Evolutionary conservation across 345 rosid species (phyloP).

Genomic region (Bruguiera parviflora): DNA sequence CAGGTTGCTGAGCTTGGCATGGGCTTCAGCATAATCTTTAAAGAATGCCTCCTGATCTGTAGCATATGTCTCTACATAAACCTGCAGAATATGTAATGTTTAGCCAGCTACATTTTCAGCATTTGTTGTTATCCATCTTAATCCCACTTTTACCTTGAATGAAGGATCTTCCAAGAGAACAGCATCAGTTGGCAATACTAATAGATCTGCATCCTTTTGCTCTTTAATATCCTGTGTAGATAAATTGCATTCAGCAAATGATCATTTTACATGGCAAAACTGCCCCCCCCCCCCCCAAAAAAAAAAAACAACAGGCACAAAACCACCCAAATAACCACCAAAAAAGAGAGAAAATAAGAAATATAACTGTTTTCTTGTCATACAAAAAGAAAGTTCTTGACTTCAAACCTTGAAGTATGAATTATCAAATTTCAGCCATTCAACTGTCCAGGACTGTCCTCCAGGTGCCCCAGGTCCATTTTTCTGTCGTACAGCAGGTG

Average conservation of each 20-base stretch:
- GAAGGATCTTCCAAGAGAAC: conserved; percentile 87
- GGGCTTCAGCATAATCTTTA: conserved; percentile 95
- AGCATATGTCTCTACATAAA: conserved; percentile 85
- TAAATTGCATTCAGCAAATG: conserved; percentile 17
- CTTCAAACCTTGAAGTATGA: conserved; percentile 87
- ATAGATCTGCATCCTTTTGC: conserved; percentile 67
- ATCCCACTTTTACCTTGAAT: conserved; percentile 61
- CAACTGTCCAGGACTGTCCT: conserved; percentile 94
- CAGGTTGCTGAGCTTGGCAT: conserved; percentile 87
- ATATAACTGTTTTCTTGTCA: background rate
- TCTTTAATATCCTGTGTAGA: conserved; percentile 68
- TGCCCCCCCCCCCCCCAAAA: background rate
- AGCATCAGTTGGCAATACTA: conserved; percentile 92
- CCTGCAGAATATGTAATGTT: conserved; percentile 39
- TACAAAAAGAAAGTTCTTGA: conserved; percentile 13
- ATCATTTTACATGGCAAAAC: background rate
- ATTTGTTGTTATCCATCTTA: background rate
- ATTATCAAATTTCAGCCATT: conserved; percentile 95
- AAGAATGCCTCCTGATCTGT: conserved; percentile 79
- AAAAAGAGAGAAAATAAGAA: background rate
- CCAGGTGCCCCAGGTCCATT: conserved; percentile 95
- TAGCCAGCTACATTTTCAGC: conserved; percentile 15
- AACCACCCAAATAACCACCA: too few relatives aligned
- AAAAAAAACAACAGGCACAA: too few relatives aligned
- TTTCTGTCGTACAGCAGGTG: conserved; percentile 51